Conservation (phyloP, 768 basidiomycete genomes). For the Galerina marginata region DNA sequence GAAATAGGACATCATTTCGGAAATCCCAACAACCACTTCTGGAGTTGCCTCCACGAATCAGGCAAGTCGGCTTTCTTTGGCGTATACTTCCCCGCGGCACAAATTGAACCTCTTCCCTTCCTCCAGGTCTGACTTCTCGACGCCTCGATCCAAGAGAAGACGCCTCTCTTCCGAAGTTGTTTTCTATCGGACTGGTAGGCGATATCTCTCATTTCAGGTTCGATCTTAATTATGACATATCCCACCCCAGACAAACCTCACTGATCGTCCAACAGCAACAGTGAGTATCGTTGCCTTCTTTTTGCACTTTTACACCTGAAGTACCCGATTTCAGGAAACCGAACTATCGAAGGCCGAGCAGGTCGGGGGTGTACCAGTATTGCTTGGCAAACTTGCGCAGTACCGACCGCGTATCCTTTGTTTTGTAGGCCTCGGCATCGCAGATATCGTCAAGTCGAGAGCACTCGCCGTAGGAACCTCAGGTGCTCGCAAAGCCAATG, state of each 20-base stretch:
- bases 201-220: not conserved
- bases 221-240: not conserved
- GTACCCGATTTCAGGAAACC: conserved; percentile 43
- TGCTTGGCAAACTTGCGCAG: conserved; percentile 63
- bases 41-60: conserved; percentile 71
- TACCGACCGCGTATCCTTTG: conserved; percentile 72
- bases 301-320: not conserved
- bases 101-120: not conserved
- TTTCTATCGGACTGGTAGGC: conserved; percentile 70
- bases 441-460: conserved; percentile 39
- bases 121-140: conserved; percentile 60
- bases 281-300: conserved; percentile 33
- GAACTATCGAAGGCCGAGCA: conserved; percentile 63
- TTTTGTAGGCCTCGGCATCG: conserved; percentile 78
- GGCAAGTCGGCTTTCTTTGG: conserved; percentile 41
- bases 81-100: not conserved
- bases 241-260: conserved; percentile 69
- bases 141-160: conserved; percentile 65
- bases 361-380: conserved; percentile 52
- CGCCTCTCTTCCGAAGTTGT: conserved; percentile 58
- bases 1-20: conserved; percentile 80
- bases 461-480: conserved; percentile 18
- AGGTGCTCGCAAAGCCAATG: not conserved
- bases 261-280: conserved; percentile 70
- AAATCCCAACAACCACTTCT: conserved; percentile 84